phyloP scores from a whole-genome alignment of 371 early-diverging fungal genomes.

The Mortierella sp. region DNA sequence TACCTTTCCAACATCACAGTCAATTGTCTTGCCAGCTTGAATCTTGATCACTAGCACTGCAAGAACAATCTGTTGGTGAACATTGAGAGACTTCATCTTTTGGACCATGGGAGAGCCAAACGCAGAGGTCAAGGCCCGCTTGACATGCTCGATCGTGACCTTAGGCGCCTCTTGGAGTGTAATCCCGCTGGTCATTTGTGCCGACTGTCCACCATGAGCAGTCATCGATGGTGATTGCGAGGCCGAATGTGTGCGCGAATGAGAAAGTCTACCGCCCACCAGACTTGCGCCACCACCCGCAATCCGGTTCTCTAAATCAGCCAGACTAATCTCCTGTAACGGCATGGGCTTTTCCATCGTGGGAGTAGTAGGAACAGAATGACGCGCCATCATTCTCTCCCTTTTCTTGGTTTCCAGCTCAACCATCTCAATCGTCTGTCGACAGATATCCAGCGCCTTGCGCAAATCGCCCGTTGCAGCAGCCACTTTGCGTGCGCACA shows the following conservation, averaged over 20 bases:
- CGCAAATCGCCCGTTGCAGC: constrained; percentile 91
- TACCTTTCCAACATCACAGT: constrained; percentile 66
- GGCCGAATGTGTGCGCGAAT: constrained; percentile 10
- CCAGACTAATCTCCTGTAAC: constrained; percentile 28
- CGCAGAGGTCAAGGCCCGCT: constrained; percentile 73
- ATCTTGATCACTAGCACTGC: constrained; percentile 62
- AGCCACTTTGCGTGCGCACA: constrained; percentile 94
- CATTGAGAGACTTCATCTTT: constrained; percentile 74
- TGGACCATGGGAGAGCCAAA: constrained; percentile 74
- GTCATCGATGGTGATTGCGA: neutral
- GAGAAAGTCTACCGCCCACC: neutral
- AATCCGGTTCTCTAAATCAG: constrained; percentile 20
- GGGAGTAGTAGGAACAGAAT: constrained; percentile 2
- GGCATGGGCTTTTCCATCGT: constrained; percentile 15
- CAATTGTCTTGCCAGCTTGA: constrained; percentile 47
- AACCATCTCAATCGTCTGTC: constrained; percentile 85
- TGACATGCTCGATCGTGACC: constrained; percentile 84
- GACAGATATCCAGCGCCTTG: constrained; percentile 91
- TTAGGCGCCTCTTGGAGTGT: constrained; percentile 62
- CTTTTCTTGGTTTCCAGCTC: constrained; percentile 71
- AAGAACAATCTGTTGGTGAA: constrained; percentile 87
- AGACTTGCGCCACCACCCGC: constrained; percentile 27
- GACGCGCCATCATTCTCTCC: constrained; percentile 10
- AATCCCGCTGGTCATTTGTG: neutral
- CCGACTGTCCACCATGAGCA: neutral